Evolutionary conservation across 352 stramenopile genomes (phyloP).

Genomic region (Globisporangium yorkense): DNA sequence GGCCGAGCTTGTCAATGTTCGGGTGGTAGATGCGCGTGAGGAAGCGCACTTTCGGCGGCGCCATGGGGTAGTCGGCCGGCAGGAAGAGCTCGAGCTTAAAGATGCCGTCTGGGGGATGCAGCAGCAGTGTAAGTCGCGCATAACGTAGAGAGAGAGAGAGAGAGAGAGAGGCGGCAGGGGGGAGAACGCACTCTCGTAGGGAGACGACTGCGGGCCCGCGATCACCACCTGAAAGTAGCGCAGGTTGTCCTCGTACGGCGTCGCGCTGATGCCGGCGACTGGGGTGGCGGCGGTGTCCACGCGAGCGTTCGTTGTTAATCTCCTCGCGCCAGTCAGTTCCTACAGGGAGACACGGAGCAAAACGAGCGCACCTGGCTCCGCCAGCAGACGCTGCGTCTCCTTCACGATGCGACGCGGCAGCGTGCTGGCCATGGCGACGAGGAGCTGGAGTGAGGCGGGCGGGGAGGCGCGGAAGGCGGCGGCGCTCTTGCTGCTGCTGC

Average conservation of each 20-base stretch:
- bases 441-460: background rate
- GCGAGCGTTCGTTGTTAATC: background rate
- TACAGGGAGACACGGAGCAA: too few relatives aligned
- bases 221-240: slow-evolving; percentile 98
- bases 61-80: slow-evolving; percentile 96
- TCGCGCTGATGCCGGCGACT: slow-evolving; percentile 95
- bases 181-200: slow-evolving; percentile 88
- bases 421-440: slow-evolving; percentile 39
- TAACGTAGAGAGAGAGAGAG: background rate
- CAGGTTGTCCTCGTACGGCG: slow-evolving; percentile 96
- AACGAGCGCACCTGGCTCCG: slow-evolving; percentile 74
- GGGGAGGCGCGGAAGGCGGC: too few relatives aligned
- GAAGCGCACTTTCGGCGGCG: slow-evolving; percentile 96
- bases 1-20: slow-evolving; percentile 97
- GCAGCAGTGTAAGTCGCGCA: background rate
- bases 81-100: slow-evolving; percentile 98
- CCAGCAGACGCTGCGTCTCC: slow-evolving; percentile 94
- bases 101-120: slow-evolving; percentile 59
- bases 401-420: slow-evolving; percentile 76
- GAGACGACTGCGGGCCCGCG: slow-evolving; percentile 93
- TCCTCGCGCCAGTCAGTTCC: too few relatives aligned
- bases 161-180: slow-evolving; percentile 1
- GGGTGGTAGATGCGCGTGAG: slow-evolving; percentile 98
- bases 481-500: too few relatives aligned
- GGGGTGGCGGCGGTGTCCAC: too few relatives aligned